phyloP scores from a whole-genome alignment of 1,139 yeast species.

The Lodderomyces parapsilosis region DNA sequence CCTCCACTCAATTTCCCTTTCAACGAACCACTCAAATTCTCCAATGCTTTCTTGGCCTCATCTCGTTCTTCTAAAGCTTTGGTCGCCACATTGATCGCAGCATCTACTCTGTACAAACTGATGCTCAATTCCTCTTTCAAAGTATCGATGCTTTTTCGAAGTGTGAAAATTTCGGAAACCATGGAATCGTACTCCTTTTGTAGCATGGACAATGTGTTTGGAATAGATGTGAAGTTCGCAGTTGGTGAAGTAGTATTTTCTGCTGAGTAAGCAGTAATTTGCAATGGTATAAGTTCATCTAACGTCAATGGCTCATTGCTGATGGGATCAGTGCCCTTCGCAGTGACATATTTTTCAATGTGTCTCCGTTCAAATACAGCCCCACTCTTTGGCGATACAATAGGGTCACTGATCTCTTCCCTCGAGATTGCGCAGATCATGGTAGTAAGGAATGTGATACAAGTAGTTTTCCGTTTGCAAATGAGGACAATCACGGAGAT shows the following conservation, averaged over 20 bases:
- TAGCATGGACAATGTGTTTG: slow-evolving; percentile 67
- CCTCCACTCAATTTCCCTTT: not conserved
- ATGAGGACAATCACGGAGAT: not conserved
- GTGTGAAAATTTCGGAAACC: slow-evolving; percentile 74
- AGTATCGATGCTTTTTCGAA: slow-evolving; percentile 67
- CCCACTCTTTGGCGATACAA: slow-evolving; percentile 72
- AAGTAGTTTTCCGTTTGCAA: too few relatives aligned
- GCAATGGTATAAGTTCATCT: slow-evolving; percentile 60
- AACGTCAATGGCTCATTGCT: slow-evolving; percentile 56
- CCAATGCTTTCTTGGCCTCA: slow-evolving; percentile 61
- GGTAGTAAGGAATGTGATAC: not conserved
- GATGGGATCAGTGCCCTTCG: slow-evolving; percentile 76
- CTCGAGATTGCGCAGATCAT: slow-evolving; percentile 53
- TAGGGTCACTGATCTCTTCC: slow-evolving; percentile 64
- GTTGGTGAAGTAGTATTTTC: slow-evolving; percentile 37
- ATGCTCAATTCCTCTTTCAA: slow-evolving; percentile 73
- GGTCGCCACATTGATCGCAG: slow-evolving; percentile 86
- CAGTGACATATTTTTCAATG: slow-evolving; percentile 59
- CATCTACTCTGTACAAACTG: slow-evolving; percentile 82
- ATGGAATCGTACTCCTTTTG: slow-evolving; percentile 92
- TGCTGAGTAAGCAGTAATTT: slow-evolving; percentile 5
- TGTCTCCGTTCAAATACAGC: slow-evolving; percentile 66
- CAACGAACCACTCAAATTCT: slow-evolving; percentile 38
- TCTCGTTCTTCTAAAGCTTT: slow-evolving; percentile 71
- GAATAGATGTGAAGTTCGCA: slow-evolving; percentile 68